Base-by-base conservation (phyloP, 257 asterid genomes). In the Plectranthus barbatus region DNA sequence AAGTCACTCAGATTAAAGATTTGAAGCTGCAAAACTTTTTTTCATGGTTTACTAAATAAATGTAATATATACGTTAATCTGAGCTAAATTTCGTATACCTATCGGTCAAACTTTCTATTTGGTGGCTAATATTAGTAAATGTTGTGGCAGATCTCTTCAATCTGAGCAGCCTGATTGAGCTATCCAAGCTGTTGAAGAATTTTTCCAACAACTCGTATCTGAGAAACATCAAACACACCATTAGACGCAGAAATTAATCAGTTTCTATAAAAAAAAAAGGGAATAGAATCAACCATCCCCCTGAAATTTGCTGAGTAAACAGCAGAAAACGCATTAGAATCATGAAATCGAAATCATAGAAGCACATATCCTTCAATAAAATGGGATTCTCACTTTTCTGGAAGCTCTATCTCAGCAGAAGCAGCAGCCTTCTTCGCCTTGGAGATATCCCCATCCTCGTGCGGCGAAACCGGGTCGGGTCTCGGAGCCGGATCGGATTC, bases 321-420 rank as follows among this genome's bases (percentile, higher is more conserved):
- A 26, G 31, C 31, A 26, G 31, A 26, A 26, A 26, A 42, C 18
- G 36, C 3, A 20, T 7, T 17, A 18, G 21, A 13, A 5, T 4
- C 4, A 66, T 18, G 44, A 56, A 33, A 8, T 19, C 19, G 9
- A 15, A 40, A 7, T 9, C 7, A 37, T 34, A 26, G 18, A 1
- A 26, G 31, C 31, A 56, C 84, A n/a, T n/a, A n/a, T n/a, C n/a
- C n/a, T n/a, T n/a, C n/a, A n/a, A n/a, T n/a, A n/a, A n/a, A n/a
- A n/a, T n/a, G n/a, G n/a, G n/a, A n/a, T n/a, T n/a, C n/a, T 82
- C 69, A 88, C 98, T 83, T 88, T 67, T 81, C 95, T 13, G 95
- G 96, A 7, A 88, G 87, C 74, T 68, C 70, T 19, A 69, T 37
- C 33, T 67, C 75, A 0, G 37, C 75, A 0, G 37, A 46, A 24